These are phyloP conservation scores for Rhizomucor pusillus DNA, from an alignment of 371 early-diverging fungal species.

Conservation along the genomic window DNA sequence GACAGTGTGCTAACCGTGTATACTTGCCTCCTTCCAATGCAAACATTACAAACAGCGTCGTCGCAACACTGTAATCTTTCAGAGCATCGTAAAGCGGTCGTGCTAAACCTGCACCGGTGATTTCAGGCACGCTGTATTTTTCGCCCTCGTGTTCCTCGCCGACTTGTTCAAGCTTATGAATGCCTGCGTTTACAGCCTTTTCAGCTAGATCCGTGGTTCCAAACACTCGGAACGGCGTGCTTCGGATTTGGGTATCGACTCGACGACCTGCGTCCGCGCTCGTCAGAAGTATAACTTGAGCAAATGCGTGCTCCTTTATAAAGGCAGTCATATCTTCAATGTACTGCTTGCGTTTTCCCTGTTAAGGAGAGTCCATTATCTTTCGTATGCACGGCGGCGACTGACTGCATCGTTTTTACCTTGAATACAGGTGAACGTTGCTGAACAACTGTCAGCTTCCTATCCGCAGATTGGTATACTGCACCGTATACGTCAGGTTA, in stretches of 20 bases:
- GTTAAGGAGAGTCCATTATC: neutral
- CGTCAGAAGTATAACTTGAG: conserved; percentile 57
- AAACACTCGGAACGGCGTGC: conserved; percentile 12
- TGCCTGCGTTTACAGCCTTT: neutral
- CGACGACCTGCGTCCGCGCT: conserved; percentile 71
- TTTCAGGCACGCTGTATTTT: conserved; percentile 15
- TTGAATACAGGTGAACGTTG: conserved; percentile 57
- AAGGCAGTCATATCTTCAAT: conserved; percentile 50
- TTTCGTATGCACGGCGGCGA: neutral
- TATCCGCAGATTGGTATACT: conserved; percentile 58
- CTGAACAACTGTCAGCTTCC: conserved; percentile 55
- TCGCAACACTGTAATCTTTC: conserved; percentile 27
- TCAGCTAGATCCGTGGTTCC: neutral
- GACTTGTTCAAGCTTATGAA: conserved; percentile 10
- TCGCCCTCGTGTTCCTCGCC: conserved; percentile 12
- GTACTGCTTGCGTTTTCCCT: conserved; percentile 27
- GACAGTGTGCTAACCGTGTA: neutral
- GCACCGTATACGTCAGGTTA: neutral
- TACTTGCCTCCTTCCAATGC: conserved; percentile 66
- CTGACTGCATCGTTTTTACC: conserved; percentile 13
- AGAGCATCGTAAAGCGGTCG: conserved; percentile 38
- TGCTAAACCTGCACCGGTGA: conserved; percentile 59
- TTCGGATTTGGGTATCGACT: conserved; percentile 56
- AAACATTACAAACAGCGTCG: conserved; percentile 61
- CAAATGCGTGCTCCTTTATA: conserved; percentile 48